Conservation (phyloP, 1,139 yeast species). For the Blastobotrys persicus region DNA sequence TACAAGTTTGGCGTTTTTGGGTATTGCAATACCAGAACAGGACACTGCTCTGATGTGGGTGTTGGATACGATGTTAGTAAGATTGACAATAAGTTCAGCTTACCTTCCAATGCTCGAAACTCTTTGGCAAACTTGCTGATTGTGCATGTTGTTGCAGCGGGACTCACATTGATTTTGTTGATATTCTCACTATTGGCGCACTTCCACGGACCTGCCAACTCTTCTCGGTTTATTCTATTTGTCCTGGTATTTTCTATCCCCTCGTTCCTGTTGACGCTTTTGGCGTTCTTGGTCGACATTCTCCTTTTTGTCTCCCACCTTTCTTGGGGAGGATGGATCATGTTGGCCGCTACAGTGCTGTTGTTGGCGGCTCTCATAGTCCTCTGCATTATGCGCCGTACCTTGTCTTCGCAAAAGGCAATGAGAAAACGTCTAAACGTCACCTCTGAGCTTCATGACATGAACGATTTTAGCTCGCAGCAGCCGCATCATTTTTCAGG, state of each 20-base stretch:
- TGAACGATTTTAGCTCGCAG: slow-evolving; percentile 15
- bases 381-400: slow-evolving; percentile 52
- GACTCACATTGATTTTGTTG: slow-evolving; percentile 59
- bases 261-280: slow-evolving; percentile 47
- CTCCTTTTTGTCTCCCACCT: slow-evolving; percentile 52
- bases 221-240: slow-evolving; percentile 40
- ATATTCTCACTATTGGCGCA: slow-evolving; percentile 42
- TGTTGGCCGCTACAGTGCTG: slow-evolving; percentile 46
- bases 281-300: slow-evolving; percentile 55
- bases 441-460: slow-evolving; percentile 27
- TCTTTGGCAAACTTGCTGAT: slow-evolving; percentile 69
- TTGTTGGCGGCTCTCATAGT: slow-evolving; percentile 43
- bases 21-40: slow-evolving; percentile 49
- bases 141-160: slow-evolving; percentile 80
- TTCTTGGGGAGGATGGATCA: slow-evolving; percentile 56
- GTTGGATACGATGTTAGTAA: slow-evolving; percentile 48
- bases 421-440: slow-evolving; percentile 33
- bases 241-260: slow-evolving; percentile 46
- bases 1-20: slow-evolving; percentile 86
- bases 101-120: slow-evolving; percentile 58
- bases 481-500: slow-evolving; percentile 12
- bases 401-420: slow-evolving; percentile 48
- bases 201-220: slow-evolving; percentile 39
- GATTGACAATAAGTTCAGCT: slow-evolving; percentile 43
- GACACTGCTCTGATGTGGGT: slow-evolving; percentile 49